phyloP scores from a whole-genome alignment of 192 early-diverging fungal genomes.

The Coemansia sp. region DNA sequence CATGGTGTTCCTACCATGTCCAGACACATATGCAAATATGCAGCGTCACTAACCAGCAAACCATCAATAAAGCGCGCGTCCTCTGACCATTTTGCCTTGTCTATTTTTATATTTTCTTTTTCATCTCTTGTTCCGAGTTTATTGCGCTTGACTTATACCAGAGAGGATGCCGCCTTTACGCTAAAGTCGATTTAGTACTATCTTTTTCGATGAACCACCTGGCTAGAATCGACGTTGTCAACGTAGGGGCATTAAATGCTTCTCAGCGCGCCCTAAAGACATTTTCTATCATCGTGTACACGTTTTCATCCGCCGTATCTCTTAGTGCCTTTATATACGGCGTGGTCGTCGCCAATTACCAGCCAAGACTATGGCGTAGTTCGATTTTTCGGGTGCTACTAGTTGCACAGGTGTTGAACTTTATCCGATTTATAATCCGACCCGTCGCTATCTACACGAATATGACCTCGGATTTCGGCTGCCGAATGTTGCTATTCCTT shows the following conservation, averaged over 20 bases:
- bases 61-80: neutral
- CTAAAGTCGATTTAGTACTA: neutral
- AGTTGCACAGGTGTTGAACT: constrained; percentile 28
- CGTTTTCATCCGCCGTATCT: constrained; percentile 9
- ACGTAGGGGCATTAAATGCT: neutral
- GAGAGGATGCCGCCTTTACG: neutral
- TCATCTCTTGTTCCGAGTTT: neutral
- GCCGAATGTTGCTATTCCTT: constrained; percentile 25
- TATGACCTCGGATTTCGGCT: constrained; percentile 17
- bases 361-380: constrained; percentile 19
- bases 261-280: neutral
- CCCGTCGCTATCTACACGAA: constrained; percentile 2
- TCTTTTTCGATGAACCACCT: neutral
- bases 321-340: constrained; percentile 26
- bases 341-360: neutral
- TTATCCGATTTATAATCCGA: constrained; percentile 26
- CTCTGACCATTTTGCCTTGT: neutral
- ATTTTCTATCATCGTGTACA: constrained; percentile 6
- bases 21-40: neutral
- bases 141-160: neutral
- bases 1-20: neutral
- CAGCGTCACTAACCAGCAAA: neutral
- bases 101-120: neutral
- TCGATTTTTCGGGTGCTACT: constrained; percentile 33
- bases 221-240: neutral